Base-by-base conservation (phyloP, 2,329 filamentous ascomycete genomes). In the Stenocarpella maydis region DNA sequence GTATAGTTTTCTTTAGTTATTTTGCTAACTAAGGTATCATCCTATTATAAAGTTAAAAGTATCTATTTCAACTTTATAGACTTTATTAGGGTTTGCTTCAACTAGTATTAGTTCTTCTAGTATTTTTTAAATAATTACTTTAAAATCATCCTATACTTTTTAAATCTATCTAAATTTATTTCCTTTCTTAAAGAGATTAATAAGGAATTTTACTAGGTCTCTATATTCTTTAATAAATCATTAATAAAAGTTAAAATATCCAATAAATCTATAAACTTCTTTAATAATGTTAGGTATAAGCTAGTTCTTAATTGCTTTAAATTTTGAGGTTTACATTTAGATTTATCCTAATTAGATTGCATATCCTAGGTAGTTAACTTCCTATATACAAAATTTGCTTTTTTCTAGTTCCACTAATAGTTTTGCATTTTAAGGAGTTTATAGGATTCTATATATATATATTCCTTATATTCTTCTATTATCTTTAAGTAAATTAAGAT, bases 181-280 rank as follows among this genome's bases (percentile, higher is more conserved):
- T 1, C 2, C 26, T 26, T 58, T 41, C 17, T 58, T 58, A 17
- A 26, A 41, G 43, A 58, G 4, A 12, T 58, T 37, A 15, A 24
- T 58, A 15, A 58, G n/a, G 1, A 9, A 12, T 21, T 17, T 53
- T 34, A 28, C 19, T 31, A 52, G 9, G 28, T n/a, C 10, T 39
- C 17, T 43, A 45, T 65, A 65, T 4, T 53, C 53, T 24, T 39
- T 65, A 65, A 52, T 65, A 65, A 53, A n/a, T n/a, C n/a, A n/a
- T n/a, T n/a, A n/a, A n/a, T n/a, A n/a, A n/a, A n/a, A n/a, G n/a
- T n/a, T n/a, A n/a, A n/a, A n/a, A n/a, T n/a, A n/a, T n/a, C n/a
- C n/a, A n/a, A n/a, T n/a, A n/a, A n/a, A n/a, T n/a, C n/a, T n/a
- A n/a, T n/a, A n/a, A n/a, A n/a, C n/a, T n/a, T n/a, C n/a, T n/a